Evolutionary conservation across 257 asterid genomes (phyloP), one percentile per base, ranked within the genome.

Genomic region (Lycium ferocissimum): DNA sequence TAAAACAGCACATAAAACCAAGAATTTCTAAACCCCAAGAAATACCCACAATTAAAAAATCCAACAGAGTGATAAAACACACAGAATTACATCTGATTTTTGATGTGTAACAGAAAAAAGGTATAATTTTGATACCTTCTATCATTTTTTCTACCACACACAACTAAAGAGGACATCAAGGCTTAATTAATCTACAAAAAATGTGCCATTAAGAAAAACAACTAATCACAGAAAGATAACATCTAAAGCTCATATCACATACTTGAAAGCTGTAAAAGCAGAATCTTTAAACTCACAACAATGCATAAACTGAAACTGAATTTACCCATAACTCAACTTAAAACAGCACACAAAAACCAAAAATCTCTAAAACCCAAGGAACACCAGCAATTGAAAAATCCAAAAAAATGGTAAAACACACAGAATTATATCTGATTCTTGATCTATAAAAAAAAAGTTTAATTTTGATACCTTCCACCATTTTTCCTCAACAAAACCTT

Each of bases 381-480:
- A 33, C n/a, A 66, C n/a, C 73, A 0, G 33, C 5, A 33, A 12
- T 66, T 66, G 4, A 1, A 33, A 66, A 3, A 57, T 53, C 82
- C 82, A 51, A 51, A 20, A 75, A n/a, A 26, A 14, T 49, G 4
- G 9, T 7, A 54, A 26, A 76, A 14, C 47, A 76, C 9, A 54
- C 20, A 51, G 4, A 76, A 49, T 76, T 76, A 51, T 45, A 51
- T 53, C 59, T 22, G 7, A 76, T 7, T 3, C 51, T 76, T 53
- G 14, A 51, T 76, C 47, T 51, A 47, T 13, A 14, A 76, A 18
- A 75, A 76, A 14, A 56, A 70, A 6, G 57, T 43, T 43, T 11
- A 20, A 76, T 13, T 76, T 76, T 22, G 43, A 59, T 76, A 76
- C 82, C 82, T 76, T 76, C 82, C 82, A 76, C 51, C 2, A 75